These are phyloP conservation scores for Thalassiosira livingstoniorum DNA, from an alignment of 352 stramenopile genomes.

Conservation along the genomic window DNA sequence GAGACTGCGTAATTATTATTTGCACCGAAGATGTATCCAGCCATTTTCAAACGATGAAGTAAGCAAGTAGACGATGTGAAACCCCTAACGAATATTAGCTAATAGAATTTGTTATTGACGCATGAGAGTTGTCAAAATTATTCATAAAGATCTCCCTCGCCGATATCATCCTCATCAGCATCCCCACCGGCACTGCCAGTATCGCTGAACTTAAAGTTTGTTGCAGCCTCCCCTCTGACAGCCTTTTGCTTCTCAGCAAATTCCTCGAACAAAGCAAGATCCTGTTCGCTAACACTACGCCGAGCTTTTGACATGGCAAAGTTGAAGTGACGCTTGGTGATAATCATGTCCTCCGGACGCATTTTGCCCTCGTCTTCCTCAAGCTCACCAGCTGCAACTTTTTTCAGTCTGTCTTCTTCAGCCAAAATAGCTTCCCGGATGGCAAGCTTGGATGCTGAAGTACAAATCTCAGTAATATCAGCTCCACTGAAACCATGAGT, in stretches of 20 bases:
- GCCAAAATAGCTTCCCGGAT: conserved; percentile 86
- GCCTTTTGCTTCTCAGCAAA: conserved; percentile 89
- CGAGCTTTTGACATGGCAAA: conserved; percentile 88
- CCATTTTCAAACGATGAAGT: too few species aligned
- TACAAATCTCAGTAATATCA: conserved; percentile 90
- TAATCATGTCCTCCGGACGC: conserved; percentile 81
- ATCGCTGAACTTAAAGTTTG: conserved; percentile 82
- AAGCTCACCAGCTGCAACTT: conserved; percentile 79
- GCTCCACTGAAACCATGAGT: conserved; percentile 88
- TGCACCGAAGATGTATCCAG: too few species aligned
- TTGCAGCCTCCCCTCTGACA: conserved; percentile 79
- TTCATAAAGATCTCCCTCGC: conserved; percentile 50
- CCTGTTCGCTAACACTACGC: conserved; percentile 87
- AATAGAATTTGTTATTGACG: too few species aligned
- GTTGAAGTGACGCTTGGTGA: conserved; percentile 89
- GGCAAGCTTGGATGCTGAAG: conserved; percentile 88
- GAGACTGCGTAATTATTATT: too few species aligned
- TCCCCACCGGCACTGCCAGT: conserved; percentile 25
- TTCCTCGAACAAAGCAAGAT: conserved; percentile 88
- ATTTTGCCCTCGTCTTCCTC: conserved; percentile 75
- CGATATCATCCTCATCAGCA: conserved; percentile 50
- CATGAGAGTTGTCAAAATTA: conserved; percentile 35
- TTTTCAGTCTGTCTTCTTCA: conserved; percentile 79
- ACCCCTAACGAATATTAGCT: too few species aligned
- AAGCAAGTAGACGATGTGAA: too few species aligned